phyloP scores from a whole-genome alignment of 176 grass and related monocot genomes.

The Aegilops speltoides region DNA sequence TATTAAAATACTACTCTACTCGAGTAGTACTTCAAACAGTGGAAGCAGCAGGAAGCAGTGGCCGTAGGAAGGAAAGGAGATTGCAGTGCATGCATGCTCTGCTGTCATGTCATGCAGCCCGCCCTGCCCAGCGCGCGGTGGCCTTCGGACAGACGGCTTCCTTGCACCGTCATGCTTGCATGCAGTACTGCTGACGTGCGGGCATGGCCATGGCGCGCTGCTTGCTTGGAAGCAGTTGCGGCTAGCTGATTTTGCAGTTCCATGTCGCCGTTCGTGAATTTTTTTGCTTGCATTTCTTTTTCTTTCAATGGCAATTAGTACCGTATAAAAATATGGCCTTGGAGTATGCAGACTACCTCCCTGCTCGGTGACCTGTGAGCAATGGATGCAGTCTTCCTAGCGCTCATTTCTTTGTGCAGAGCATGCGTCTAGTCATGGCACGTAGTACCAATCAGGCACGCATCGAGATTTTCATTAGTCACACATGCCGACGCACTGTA shows the following conservation, averaged over 20 bases:
- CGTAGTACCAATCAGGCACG: not conserved
- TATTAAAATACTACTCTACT: not conserved
- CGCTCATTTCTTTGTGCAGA: not conserved
- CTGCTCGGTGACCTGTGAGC: not conserved
- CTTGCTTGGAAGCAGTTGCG: not conserved
- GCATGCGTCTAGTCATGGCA: not conserved
- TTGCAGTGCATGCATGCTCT: not conserved
- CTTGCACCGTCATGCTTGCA: not conserved
- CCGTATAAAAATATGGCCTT: too few species aligned
- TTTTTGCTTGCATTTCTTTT: not conserved
- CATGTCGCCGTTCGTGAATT: not conserved
- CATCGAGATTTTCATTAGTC: not conserved
- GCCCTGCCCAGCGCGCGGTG: not conserved
- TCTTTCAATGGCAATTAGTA: not conserved
- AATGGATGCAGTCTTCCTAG: not conserved
- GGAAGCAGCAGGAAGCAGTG: not conserved
- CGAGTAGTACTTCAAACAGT: not conserved
- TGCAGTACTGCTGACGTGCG: not conserved
- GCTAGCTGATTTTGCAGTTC: not conserved
- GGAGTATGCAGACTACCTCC: too few species aligned
- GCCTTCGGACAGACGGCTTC: not conserved
- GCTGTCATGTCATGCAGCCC: not conserved
- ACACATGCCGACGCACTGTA: not conserved
- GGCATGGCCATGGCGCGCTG: not conserved
- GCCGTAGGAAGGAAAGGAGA: not conserved